phyloP scores from a whole-genome alignment of 1,284 basidiomycete genomes.

The Calocybe gambosa region DNA sequence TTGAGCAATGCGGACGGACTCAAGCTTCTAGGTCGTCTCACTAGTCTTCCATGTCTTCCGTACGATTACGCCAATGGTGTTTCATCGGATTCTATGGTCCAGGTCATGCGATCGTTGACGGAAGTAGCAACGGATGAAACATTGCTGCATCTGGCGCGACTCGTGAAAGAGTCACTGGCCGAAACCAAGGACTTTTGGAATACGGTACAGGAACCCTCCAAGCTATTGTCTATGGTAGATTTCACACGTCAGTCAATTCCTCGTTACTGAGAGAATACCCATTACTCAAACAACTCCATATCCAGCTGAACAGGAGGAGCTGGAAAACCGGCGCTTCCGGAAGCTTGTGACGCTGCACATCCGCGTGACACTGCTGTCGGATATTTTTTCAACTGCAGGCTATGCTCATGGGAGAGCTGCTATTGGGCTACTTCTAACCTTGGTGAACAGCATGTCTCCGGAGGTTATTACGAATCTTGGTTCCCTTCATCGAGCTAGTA shows the following conservation, averaged over 20 bases:
- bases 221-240: slow-evolving; percentile 65
- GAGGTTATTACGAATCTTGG: slow-evolving; percentile 76
- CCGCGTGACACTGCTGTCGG: slow-evolving; percentile 79
- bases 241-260: slow-evolving; percentile 34
- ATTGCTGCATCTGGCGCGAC: slow-evolving; percentile 63
- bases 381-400: slow-evolving; percentile 83
- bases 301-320: slow-evolving; percentile 39
- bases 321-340: slow-evolving; percentile 69
- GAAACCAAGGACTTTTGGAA: slow-evolving; percentile 74
- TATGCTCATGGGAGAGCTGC: slow-evolving; percentile 80
- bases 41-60: slow-evolving; percentile 82
- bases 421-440: slow-evolving; percentile 68
- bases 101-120: slow-evolving; percentile 83
- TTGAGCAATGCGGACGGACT: slow-evolving; percentile 74
- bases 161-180: slow-evolving; percentile 68
- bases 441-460: slow-evolving; percentile 60
- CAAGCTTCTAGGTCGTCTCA: slow-evolving; percentile 69
- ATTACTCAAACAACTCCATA: slow-evolving; percentile 29
- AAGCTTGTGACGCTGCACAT: slow-evolving; percentile 75
- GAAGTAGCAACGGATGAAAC: slow-evolving; percentile 82
- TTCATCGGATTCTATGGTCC: slow-evolving; percentile 80
- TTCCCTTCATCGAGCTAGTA: slow-evolving; percentile 73
- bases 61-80: slow-evolving; percentile 84
- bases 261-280: not conserved
- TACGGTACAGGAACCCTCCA: slow-evolving; percentile 44